Percentiles rank a stretch among this genome's conserved stretches.
phyloP scores from a whole-genome alignment of 2,329 filamentous ascomycete species.

The Talaromyces sp. region DNA sequence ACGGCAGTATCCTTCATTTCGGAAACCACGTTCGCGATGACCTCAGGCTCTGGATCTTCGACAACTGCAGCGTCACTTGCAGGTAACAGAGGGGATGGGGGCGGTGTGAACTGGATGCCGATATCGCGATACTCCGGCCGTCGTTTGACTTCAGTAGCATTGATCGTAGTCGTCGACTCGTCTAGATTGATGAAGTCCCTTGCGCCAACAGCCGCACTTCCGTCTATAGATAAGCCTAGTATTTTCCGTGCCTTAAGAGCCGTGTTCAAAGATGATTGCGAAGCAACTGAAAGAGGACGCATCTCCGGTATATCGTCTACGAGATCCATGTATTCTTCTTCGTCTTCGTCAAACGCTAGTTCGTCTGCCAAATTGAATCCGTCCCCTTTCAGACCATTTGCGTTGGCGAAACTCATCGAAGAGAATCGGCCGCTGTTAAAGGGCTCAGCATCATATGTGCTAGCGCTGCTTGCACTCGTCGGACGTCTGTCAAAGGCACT shows the following conservation, averaged over 20 bases:
- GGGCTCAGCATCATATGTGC: constrained; percentile 48
- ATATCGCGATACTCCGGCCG: constrained; percentile 64
- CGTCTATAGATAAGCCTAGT: constrained; percentile 42
- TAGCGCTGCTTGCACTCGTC: constrained; percentile 52
- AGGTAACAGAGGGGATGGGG: constrained; percentile 59
- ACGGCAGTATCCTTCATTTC: constrained; percentile 30
- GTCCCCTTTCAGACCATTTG: constrained; percentile 55
- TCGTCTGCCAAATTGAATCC: constrained; percentile 85
- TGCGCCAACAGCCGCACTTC: constrained; percentile 22
- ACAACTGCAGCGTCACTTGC: constrained; percentile 20
- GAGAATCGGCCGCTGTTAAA: constrained; percentile 65
- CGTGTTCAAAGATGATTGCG: constrained; percentile 33
- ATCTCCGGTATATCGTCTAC: constrained; percentile 67
- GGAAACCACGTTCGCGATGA: not conserved
- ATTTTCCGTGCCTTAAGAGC: constrained; percentile 44
- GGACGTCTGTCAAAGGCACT: constrained; percentile 61
- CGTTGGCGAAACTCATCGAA: constrained; percentile 56
- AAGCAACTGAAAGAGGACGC: constrained; percentile 42
- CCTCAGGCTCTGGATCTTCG: constrained; percentile 25
- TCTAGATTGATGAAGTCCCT: not conserved
- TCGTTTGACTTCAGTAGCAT: constrained; percentile 49
- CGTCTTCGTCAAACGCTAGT: constrained; percentile 76
- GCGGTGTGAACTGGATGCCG: constrained; percentile 80
- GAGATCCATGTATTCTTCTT: constrained; percentile 61
- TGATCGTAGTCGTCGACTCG: constrained; percentile 24